Evolutionary conservation across 1,284 basidiomycete genomes (phyloP), one percentile per base, ranked within the genome.

Genomic region (Pseudozyma hubeiensis): DNA sequence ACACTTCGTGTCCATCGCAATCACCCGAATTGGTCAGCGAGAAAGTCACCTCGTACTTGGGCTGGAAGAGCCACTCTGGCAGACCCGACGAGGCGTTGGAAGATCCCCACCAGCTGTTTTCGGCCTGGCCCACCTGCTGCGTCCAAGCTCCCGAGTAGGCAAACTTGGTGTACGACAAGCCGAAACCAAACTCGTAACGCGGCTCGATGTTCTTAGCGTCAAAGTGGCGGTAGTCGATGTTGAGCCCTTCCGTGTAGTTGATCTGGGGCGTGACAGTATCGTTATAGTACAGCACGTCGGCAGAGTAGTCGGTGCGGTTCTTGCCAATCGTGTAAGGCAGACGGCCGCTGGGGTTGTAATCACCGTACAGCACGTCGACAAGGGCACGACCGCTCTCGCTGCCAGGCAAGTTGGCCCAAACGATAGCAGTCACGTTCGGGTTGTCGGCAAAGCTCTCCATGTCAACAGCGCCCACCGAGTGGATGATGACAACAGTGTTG

Each of bases 281-380:
- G 47, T 72, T 75, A 55, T 59, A 66, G 64, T 74, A 76, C 43
- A 77, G 52, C 50, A 76, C 69, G 9, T 81, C 78, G 13, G 79
- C 66, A 8, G 60, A 41, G 50, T 64, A 78, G 58, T 80, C 78
- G 52, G 64, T 57, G 35, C 74, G 68, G 53, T 74, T 57, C 63
- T 72, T 75, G 43, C 71, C 79, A 29, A 80, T 82, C 6, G 75
- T 78, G 54, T 78, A 81, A 8, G 79, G 78, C n/a, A 82, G 67
- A 41, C 77, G 66, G 16, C 81, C 81, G 5, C 66, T 67, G 0
- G 81, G 79, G 52, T 78, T 78, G 64, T 63, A 66, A 39, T 80
- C 67, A 24, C 81, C 81, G 41, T 75, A 81, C 9, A 82, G 57
- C 17, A 82, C 72, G 33, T 77, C 58, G 10, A 63, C 76, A 10